Evolutionary conservation across 148 eudicot species (phyloP), one percentile per base, ranked within the genome.

Genomic region (Pouteria glomerata): DNA sequence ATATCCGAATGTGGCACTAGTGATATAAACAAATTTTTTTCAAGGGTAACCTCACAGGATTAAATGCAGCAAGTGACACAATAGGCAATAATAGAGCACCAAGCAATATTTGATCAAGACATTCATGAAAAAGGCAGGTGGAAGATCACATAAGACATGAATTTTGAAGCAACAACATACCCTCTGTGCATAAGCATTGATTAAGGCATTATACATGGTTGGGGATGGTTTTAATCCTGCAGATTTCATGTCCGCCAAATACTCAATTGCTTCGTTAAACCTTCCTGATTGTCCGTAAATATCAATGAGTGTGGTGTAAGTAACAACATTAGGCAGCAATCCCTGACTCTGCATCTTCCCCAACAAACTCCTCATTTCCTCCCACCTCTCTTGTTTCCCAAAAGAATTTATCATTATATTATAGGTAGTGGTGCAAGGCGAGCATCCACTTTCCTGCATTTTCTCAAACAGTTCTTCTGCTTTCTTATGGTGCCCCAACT

Each of bases 131-230:
- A 33, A 24, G 5, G 21, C 39, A 26, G 2, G 34, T 41, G 60
- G 31, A n/a, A 66, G n/a, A 18, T 6, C 16, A 47, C 14, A 21
- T 44, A 37, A 24, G 7, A 30, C 27, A 34, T 71, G 23, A 67
- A 6, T 44, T 64, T 26, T 41, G 16, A 64, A 27, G 65, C 16
- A 57, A 35, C 48, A 66, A 61, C 74, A 59, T 84, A 94, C 98
- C 91, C 87, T 86, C 78, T 94, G 98, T 41, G 98, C 98, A 83
- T 91, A 94, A 70, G 98, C 97, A 82, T 94, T 94, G 77, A 94
- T 91, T 77, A 94, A 82, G 15, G 98, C 98, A 82, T 91, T 94
- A 71, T 91, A 94, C 98, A 91, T 94, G 44, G 96, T 84, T 21
- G 89, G 71, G 0, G 98, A 86, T 59, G 98, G 96, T 74, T 88